Conservation (phyloP, 2,329 filamentous ascomycete species). For the Truncatella angustata region DNA sequence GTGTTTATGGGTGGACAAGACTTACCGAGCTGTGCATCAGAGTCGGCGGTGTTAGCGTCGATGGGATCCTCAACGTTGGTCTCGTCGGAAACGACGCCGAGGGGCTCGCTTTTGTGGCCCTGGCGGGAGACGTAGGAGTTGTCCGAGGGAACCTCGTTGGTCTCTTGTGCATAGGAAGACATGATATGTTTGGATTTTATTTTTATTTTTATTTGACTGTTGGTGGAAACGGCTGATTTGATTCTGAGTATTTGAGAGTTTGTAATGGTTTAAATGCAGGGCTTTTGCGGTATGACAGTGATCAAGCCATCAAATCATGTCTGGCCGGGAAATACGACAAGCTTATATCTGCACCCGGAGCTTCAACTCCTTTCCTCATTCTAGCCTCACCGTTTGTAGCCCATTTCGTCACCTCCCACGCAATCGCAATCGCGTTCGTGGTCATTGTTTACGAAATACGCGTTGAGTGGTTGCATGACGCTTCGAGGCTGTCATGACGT, state of each 20-base stretch:
- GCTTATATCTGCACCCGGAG: too few species aligned
- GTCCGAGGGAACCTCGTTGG: slow-evolving; percentile 24
- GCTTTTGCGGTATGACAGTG: too few species aligned
- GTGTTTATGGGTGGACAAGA: not conserved
- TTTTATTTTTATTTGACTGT: not conserved
- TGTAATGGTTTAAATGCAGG: too few species aligned
- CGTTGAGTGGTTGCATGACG: slow-evolving; percentile 1
- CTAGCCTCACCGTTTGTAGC: not conserved
- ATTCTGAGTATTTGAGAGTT: not conserved
- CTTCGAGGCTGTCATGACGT: not conserved
- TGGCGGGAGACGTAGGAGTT: slow-evolving; percentile 33
- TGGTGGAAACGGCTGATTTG: not conserved
- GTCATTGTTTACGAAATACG: not conserved
- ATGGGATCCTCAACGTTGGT: slow-evolving; percentile 32
- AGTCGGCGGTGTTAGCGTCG: slow-evolving; percentile 27
- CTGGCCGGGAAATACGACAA: too few species aligned
- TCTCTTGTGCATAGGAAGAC: slow-evolving; percentile 17
- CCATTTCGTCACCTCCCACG: not conserved
- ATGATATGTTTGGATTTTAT: too few species aligned
- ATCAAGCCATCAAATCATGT: too few species aligned
- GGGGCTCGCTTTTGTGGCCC: slow-evolving; percentile 24
- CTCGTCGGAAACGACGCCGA: slow-evolving; percentile 32
- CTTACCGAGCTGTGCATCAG: slow-evolving; percentile 34
- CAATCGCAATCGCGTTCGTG: not conserved
- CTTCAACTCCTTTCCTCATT: too few species aligned